phyloP scores from a whole-genome alignment of 2,329 filamentous ascomycete genomes.

The Scedosporium dehoogii region DNA sequence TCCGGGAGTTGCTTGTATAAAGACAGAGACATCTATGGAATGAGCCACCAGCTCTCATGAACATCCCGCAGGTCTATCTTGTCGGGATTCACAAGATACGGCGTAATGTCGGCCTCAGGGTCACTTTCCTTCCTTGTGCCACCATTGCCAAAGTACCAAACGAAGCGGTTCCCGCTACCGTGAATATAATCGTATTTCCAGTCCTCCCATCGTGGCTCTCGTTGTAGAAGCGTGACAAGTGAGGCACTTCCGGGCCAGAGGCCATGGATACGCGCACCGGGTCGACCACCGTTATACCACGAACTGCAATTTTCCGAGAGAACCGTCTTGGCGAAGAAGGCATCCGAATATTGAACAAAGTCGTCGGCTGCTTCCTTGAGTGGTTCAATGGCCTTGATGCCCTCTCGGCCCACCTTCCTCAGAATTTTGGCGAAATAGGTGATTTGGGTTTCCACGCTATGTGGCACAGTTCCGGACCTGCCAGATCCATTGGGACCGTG shows the following conservation, averaged over 20 bases:
- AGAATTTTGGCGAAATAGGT: constrained; percentile 57
- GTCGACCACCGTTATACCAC: constrained; percentile 60
- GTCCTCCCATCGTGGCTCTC: constrained; percentile 46
- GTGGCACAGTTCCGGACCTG: constrained; percentile 55
- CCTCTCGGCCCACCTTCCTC: constrained; percentile 55
- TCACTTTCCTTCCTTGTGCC: constrained; percentile 50
- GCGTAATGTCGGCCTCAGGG: constrained; percentile 47
- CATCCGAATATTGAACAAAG: constrained; percentile 48
- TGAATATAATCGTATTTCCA: constrained; percentile 39
- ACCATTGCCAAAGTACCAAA: constrained; percentile 59
- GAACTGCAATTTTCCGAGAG: constrained; percentile 55
- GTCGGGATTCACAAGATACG: constrained; percentile 48
- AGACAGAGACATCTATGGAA: not conserved
- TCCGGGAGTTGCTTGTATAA: not conserved
- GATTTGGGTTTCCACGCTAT: constrained; percentile 55
- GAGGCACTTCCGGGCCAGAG: constrained; percentile 60
- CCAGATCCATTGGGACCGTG: constrained; percentile 51
- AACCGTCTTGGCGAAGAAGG: constrained; percentile 44
- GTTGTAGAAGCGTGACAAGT: constrained; percentile 48
- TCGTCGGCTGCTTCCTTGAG: constrained; percentile 51
- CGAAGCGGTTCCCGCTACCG: constrained; percentile 38
- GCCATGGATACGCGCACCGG: constrained; percentile 55
- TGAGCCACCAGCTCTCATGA: constrained; percentile 57
- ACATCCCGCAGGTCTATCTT: constrained; percentile 50
- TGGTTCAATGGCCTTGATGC: constrained; percentile 52